These are phyloP conservation scores for Leptoxyphium fumago DNA, from an alignment of 2,329 filamentous ascomycete genomes.

Conservation along the genomic window DNA sequence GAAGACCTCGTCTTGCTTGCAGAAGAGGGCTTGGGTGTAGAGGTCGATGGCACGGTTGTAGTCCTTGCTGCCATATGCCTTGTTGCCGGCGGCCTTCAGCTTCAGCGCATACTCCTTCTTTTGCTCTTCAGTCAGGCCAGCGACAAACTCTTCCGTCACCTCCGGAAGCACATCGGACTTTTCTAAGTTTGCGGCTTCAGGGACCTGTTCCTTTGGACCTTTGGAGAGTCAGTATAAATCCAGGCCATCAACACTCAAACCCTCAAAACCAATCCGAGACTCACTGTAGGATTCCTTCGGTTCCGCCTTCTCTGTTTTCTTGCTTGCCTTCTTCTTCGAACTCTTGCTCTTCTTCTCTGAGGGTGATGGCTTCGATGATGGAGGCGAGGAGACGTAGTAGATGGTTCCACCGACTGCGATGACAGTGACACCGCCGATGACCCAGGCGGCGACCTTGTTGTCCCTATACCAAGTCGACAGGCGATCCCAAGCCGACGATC, in stretches of 20 bases:
- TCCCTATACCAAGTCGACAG: slow-evolving; percentile 85
- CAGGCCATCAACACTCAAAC: background rate
- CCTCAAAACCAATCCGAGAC: background rate
- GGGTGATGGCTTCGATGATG: slow-evolving; percentile 1
- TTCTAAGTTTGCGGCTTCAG: slow-evolving; percentile 14
- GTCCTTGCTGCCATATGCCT: slow-evolving; percentile 86
- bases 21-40: slow-evolving; percentile 89
- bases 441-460: slow-evolving; percentile 91
- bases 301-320: slow-evolving; percentile 70
- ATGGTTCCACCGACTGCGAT: slow-evolving; percentile 82
- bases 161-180: slow-evolving; percentile 32
- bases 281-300: slow-evolving; percentile 27
- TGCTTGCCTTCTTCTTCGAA: slow-evolving; percentile 68
- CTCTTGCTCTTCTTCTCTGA: slow-evolving; percentile 19
- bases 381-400: slow-evolving; percentile 62
- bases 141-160: slow-evolving; percentile 32
- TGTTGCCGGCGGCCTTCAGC: slow-evolving; percentile 90
- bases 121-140: slow-evolving; percentile 41
- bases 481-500: slow-evolving; percentile 73
- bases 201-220: slow-evolving; percentile 8
- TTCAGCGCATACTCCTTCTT: slow-evolving; percentile 78
- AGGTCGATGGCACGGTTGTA: slow-evolving; percentile 88
- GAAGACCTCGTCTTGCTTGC: slow-evolving; percentile 94
- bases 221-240: slow-evolving; percentile 1
- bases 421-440: slow-evolving; percentile 86